Conservation (phyloP, 2,329 filamentous ascomycete genomes). For the Clarireedia homoeocarpa region DNA sequence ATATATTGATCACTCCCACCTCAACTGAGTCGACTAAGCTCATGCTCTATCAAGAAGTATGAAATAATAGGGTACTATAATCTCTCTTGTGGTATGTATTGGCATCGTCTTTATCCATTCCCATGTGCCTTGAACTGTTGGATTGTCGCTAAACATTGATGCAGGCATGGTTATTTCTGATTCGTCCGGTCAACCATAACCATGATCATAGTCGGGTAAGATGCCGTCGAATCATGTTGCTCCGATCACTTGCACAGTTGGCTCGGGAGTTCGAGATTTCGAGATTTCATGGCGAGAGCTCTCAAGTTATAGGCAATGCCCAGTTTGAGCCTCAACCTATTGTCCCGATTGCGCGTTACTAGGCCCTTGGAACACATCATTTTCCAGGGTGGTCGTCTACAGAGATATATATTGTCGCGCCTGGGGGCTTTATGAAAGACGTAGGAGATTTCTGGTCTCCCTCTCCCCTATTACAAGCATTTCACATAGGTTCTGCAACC, state of each 20-base stretch:
- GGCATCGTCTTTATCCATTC: background rate
- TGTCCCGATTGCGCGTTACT: background rate
- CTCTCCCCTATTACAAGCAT: too few relatives aligned
- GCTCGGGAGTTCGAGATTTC: background rate
- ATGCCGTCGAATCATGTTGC: constrained; percentile 14
- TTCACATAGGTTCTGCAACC: too few relatives aligned
- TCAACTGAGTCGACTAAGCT: background rate
- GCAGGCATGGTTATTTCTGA: constrained; percentile 16
- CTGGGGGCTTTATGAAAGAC: too few relatives aligned
- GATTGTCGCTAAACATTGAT: constrained; percentile 22
- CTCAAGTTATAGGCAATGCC: constrained; percentile 5
- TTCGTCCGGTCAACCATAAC: constrained; percentile 18
- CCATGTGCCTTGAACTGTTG: constrained; percentile 15
- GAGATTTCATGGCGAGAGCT: background rate
- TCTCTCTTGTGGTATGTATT: background rate
- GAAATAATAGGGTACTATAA: background rate
- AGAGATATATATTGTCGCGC: background rate
- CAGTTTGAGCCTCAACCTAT: constrained; percentile 5
- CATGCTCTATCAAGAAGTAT: background rate
- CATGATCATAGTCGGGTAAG: constrained; percentile 10
- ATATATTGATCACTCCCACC: constrained; percentile 19
- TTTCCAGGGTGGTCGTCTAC: background rate
- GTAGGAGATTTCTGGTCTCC: too few relatives aligned
- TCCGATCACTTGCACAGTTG: background rate
- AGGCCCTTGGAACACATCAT: background rate